Conservation (phyloP, 441 rosid genomes). For the Gossypium gossypioides region DNA sequence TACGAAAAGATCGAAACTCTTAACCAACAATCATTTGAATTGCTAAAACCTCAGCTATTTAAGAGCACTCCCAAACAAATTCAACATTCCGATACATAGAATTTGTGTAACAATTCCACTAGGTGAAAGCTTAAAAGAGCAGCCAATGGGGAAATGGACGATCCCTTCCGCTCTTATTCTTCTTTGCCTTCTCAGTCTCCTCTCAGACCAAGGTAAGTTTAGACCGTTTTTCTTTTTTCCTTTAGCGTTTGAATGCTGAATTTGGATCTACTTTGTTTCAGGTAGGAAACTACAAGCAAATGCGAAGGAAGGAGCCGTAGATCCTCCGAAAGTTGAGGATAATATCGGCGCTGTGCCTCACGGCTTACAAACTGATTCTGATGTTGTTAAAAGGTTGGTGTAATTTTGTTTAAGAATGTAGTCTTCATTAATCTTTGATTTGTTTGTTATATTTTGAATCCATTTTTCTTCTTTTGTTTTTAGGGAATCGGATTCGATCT, state of each 20-base stretch:
- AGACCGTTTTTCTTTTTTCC: neutral
- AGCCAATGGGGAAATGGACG: slow-evolving; percentile 81
- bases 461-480: slow-evolving; percentile 14
- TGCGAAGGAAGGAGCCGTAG: slow-evolving; percentile 53
- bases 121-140: neutral
- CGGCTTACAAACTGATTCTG: slow-evolving; percentile 85
- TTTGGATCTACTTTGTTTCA: slow-evolving; percentile 26
- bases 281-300: slow-evolving; percentile 70
- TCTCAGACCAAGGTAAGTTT: slow-evolving; percentile 74
- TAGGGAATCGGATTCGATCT: slow-evolving; percentile 89
- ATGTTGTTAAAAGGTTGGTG: slow-evolving; percentile 67
- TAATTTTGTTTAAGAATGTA: neutral
- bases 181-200: slow-evolving; percentile 48
- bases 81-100: neutral
- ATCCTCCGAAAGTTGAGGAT: slow-evolving; percentile 90
- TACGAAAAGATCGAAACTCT: neutral
- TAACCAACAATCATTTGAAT: neutral
- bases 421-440: neutral
- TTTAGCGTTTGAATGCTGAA: neutral
- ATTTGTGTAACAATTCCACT: neutral
- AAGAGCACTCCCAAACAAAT: neutral
- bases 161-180: slow-evolving; percentile 67
- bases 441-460: neutral
- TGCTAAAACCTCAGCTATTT: slow-evolving; percentile 6
- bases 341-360: slow-evolving; percentile 80